Evolutionary conservation across 306 rosid genomes (phyloP), one percentile per base, ranked within the genome.

Genomic region (Betula pendula): DNA sequence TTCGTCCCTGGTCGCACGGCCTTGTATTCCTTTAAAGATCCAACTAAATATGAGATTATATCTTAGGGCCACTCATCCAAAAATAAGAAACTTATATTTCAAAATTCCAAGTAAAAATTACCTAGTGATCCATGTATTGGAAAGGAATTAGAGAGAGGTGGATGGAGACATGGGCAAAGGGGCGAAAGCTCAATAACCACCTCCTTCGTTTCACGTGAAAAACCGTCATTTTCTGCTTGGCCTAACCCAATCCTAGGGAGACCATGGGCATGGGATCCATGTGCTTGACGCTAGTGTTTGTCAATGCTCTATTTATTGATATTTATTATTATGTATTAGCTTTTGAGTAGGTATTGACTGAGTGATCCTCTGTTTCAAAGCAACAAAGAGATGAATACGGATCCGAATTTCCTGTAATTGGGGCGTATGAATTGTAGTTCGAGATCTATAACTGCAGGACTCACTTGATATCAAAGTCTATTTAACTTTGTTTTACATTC

Each of bases 211-310:
- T 72, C 89, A 84, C 89, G 88, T 79, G 90, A 81, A 84, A 71
- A 63, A 7, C 42, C 50, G 80, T 78, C 92, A 72, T 81, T 83
- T 88, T 87, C 82, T 83, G 76, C 68, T 80, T 88, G 91, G 86
- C 83, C 70, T 76, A 78, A 62, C 77, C 63, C 73, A 43, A 19
- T n/a, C 4, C 7, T 25, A 66, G 38, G 40, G 24, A 38, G 24
- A 19, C 49, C 70, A 38, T 66, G 48, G 69, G 49, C 70, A 38
- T 66, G 48, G 69, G 49, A 38, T 66, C 16, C 70, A 38, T 38
- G 70, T 9, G 48, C 70, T 66, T 19, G 24, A 9, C 47, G 35
- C 48, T 3, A 1, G 16, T 17, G 48, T 38, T 66, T 66, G 47
- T 66, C 20, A 66, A 66, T 19, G 16, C 27, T 9, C 8, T 8